These are phyloP conservation scores for Metschnikowia noctiluminum DNA, from an alignment of 805 yeast species.

Conservation along the genomic window DNA sequence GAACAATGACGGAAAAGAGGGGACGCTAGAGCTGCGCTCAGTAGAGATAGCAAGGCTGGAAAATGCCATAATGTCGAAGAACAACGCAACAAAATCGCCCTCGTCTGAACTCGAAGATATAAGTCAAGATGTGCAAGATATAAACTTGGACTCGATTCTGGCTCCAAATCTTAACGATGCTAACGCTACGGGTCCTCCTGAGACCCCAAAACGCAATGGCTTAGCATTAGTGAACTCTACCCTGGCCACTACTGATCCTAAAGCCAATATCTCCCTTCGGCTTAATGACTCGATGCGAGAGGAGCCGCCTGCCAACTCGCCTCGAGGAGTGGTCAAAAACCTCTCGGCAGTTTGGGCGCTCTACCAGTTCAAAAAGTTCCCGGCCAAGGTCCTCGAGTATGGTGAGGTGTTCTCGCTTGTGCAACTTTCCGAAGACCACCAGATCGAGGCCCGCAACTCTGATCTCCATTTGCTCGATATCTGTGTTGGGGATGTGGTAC, in stretches of 20 bases:
- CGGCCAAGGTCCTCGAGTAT: constrained; percentile 41
- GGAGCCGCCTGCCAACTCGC: background rate
- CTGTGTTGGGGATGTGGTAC: constrained; percentile 53
- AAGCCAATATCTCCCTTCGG: no score
- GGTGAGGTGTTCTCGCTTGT: constrained; percentile 29
- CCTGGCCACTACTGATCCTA: no score
- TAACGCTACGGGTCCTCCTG: background rate
- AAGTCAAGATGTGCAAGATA: constrained; percentile 14
- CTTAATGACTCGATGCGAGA: background rate
- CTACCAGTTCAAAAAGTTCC: constrained; percentile 46
- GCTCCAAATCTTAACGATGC: no score
- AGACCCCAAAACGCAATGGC: no score
- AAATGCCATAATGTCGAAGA: background rate
- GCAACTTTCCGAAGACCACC: constrained; percentile 33
- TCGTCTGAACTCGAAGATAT: constrained; percentile 24
- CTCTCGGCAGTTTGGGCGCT: constrained; percentile 51
- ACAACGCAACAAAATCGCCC: background rate
- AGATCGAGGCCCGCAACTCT: constrained; percentile 27
- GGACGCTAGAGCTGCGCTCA: no score
- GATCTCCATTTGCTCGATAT: constrained; percentile 50
- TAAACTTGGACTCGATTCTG: constrained; percentile 8
- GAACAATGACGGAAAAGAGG: no score
- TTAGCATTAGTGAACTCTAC: no score
- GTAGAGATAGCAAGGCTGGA: background rate
- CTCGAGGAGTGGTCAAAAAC: constrained; percentile 13